These are phyloP conservation scores for Vitis riparia DNA, from an alignment of 164 flowering plant species.

Conservation along the genomic window DNA sequence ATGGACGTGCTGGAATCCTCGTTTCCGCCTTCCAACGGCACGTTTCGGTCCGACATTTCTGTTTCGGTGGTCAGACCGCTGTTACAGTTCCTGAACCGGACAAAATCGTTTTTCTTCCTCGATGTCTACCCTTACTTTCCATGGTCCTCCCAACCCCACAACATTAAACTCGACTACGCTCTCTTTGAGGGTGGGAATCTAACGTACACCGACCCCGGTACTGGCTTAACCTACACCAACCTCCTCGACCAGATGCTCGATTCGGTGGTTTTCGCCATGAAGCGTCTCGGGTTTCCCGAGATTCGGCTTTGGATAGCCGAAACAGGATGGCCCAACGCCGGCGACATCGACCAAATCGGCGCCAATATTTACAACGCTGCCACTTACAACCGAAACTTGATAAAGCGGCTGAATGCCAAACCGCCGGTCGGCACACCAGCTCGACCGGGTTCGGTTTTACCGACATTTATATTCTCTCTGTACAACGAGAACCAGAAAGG, in stretches of 20 bases:
- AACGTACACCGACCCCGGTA: slow-evolving; percentile 60
- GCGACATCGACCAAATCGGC: slow-evolving; percentile 79
- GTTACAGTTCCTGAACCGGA: slow-evolving; percentile 70
- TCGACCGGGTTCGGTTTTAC: slow-evolving; percentile 57
- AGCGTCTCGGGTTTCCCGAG: slow-evolving; percentile 49
- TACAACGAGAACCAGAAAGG: slow-evolving; percentile 78
- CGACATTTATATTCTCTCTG: slow-evolving; percentile 66
- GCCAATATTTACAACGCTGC: slow-evolving; percentile 85
- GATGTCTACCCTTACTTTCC: slow-evolving; percentile 83
- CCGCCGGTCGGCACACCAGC: slow-evolving; percentile 83
- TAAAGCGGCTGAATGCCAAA: slow-evolving; percentile 39
- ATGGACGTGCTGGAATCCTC: slow-evolving; percentile 72
- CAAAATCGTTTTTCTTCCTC: slow-evolving; percentile 78
- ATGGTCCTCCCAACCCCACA: slow-evolving; percentile 52
- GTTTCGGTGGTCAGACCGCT: slow-evolving; percentile 55
- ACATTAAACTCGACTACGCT: slow-evolving; percentile 69
- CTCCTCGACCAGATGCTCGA: slow-evolving; percentile 90
- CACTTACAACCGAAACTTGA: slow-evolving; percentile 74
- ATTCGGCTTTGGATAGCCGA: slow-evolving; percentile 62
- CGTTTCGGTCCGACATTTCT: slow-evolving; percentile 69
- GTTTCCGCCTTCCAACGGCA: slow-evolving; percentile 82
- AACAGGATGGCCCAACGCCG: slow-evolving; percentile 91
- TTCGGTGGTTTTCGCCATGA: slow-evolving; percentile 69
- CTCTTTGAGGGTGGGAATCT: slow-evolving; percentile 32
- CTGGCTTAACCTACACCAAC: slow-evolving; percentile 56